Percentiles rank a stretch among this genome's conserved stretches.
Evolutionary conservation across 441 rosid genomes (phyloP).

Genomic region (Euphorbia schlechtendalii): DNA sequence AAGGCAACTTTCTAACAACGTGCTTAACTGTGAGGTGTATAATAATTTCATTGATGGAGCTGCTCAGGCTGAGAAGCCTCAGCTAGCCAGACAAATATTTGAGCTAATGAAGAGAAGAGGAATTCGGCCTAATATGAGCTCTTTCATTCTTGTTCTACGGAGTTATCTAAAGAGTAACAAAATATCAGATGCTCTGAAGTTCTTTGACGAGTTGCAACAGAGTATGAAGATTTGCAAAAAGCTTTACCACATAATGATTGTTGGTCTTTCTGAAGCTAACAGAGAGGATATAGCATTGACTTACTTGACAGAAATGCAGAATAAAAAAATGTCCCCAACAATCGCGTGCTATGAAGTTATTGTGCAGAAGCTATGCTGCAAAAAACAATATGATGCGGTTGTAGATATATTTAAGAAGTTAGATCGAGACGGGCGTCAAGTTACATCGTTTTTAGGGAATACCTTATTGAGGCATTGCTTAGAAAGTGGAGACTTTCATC

Average conservation of each 20-base stretch:
- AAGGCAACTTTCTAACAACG: constrained; percentile 42
- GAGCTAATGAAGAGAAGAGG: constrained; percentile 55
- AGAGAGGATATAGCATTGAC: constrained; percentile 42
- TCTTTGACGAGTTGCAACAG: constrained; percentile 35
- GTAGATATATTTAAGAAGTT: constrained; percentile 41
- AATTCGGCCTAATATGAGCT: constrained; percentile 31
- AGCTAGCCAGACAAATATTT: constrained; percentile 55
- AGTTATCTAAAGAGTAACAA: constrained; percentile 52
- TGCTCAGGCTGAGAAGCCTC: constrained; percentile 58
- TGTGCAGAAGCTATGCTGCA: constrained; percentile 36
- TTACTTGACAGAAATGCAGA: constrained; percentile 40
- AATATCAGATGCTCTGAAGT: constrained; percentile 52
- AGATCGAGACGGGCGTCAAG: constrained; percentile 34
- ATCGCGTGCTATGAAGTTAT: constrained; percentile 50
- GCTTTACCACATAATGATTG: constrained; percentile 41
- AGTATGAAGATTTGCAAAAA: constrained; percentile 27
- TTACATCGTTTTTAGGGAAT: constrained; percentile 72
- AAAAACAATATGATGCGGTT: constrained; percentile 34
- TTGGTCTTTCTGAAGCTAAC: constrained; percentile 50
- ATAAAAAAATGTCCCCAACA: constrained; percentile 37
- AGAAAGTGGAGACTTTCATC: constrained; percentile 38
- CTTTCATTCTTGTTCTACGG: constrained; percentile 47
- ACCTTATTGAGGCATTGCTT: constrained; percentile 48
- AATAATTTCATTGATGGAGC: constrained; percentile 69
- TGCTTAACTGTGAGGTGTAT: constrained; percentile 28